Evolutionary conservation across 345 rosid genomes (phyloP), one percentile per base, ranked within the genome.

Genomic region (Lepidium aucheri): DNA sequence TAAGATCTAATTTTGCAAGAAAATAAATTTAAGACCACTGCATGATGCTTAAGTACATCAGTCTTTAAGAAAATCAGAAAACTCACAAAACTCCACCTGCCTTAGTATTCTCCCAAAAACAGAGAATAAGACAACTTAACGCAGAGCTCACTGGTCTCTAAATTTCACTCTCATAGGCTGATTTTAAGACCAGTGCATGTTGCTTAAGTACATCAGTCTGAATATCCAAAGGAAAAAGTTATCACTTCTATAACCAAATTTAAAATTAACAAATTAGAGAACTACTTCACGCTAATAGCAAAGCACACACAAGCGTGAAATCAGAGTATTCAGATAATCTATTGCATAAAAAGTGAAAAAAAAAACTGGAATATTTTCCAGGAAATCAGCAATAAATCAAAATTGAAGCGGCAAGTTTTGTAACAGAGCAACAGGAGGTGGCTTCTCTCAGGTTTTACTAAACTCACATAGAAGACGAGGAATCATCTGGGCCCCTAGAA

Each of bases 111-210:
- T 47, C 58, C 52, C 30, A 39, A 55, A 44, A 46, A 72, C 65
- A 64, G 46, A 64, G 65, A 64, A 65, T 41, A 66, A 65, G 62
- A 70, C 45, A 62, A 24, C 1, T 42, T 49, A 39, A 47, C 42
- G 32, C 58, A 17, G 44, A 74, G 60, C 45, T 56, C 34, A 47
- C 63, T 60, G 60, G 26, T 9, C 12, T 15, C 45, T 42, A 14
- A 53, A 20, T 33, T 60, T 69, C 66, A n/a, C 20, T 58, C 36
- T 42, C 12, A 42, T 11, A 45, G 17, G 52, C 68, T 53, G 56
- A 44, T 18, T 62, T 41, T 34, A 58, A 65, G 71, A 58, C 60
- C 67, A 57, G 3, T 50, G 76, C 76, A 72, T 57, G 71, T 72
- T 11, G 15, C 65, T 30, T 22, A 28, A 28, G 32, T 28, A 30